A percentile compares a stretch with the other conserved stretches of the same genome.
These are phyloP conservation scores for Coniochaeta sp. DNA, from an alignment of 2,329 filamentous ascomycete genomes.

Conservation along the genomic window DNA sequence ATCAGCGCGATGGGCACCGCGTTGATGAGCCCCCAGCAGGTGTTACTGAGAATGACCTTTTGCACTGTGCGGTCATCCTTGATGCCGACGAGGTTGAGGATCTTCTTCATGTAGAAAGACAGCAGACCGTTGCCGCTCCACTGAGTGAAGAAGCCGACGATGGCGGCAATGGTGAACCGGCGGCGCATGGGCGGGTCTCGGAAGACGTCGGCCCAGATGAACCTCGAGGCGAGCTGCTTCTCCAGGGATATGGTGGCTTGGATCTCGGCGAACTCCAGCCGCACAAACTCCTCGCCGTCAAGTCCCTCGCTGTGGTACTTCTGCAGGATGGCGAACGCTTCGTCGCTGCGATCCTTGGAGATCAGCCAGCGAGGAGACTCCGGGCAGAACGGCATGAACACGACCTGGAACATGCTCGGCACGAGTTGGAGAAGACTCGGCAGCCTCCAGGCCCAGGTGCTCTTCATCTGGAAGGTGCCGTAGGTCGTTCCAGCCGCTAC, in stretches of 20 bases:
- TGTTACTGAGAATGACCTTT: slow-evolving; percentile 29
- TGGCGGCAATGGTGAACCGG: slow-evolving; percentile 24
- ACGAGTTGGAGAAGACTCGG: slow-evolving; percentile 23
- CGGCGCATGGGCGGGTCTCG: slow-evolving; percentile 26
- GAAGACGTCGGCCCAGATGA: slow-evolving; percentile 30
- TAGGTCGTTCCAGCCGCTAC: slow-evolving; percentile 27
- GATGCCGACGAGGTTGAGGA: slow-evolving; percentile 31
- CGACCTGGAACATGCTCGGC: slow-evolving; percentile 17
- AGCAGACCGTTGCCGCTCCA: slow-evolving; percentile 32
- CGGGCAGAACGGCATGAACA: slow-evolving; percentile 28
- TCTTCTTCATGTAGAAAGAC: slow-evolving; percentile 32
- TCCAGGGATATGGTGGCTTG: slow-evolving; percentile 41
- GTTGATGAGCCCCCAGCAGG: slow-evolving; percentile 29
- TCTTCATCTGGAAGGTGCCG: slow-evolving; percentile 24
- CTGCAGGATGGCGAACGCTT: slow-evolving; percentile 47
- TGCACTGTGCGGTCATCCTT: slow-evolving; percentile 27
- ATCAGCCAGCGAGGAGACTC: slow-evolving; percentile 45
- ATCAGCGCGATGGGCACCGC: slow-evolving; percentile 27
- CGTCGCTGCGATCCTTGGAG: slow-evolving; percentile 42
- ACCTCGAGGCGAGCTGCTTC: slow-evolving; percentile 31
- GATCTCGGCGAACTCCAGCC: slow-evolving; percentile 50
- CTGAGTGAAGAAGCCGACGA: slow-evolving; percentile 31
- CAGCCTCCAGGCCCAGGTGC: slow-evolving; percentile 27
- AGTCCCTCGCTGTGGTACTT: slow-evolving; percentile 53
- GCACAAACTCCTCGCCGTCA: slow-evolving; percentile 42